Evolutionary conservation across 1,284 basidiomycete species (phyloP).

Genomic region (Microbotryum intermedium): DNA sequence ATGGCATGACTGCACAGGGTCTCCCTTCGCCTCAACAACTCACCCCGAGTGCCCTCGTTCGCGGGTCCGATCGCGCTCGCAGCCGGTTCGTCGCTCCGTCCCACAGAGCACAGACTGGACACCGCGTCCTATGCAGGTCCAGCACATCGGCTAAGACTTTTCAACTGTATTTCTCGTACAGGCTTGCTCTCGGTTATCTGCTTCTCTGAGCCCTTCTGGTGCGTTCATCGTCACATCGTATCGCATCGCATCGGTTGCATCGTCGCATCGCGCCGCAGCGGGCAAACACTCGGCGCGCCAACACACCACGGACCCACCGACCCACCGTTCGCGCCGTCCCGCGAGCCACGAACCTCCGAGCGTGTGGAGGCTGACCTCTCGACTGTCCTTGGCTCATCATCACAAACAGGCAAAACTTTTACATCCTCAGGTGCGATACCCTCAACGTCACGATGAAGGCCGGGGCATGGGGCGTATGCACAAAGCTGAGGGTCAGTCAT

Average conservation of each 20-base stretch:
- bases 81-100: conserved; percentile 2
- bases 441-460: conserved; percentile 25
- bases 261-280: not conserved
- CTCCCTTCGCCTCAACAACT: conserved; percentile 22
- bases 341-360: too few species aligned
- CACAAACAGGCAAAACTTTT: conserved; percentile 28
- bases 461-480: conserved; percentile 29
- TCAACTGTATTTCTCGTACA: not conserved
- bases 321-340: too few species aligned
- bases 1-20: conserved; percentile 7
- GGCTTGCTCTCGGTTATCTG: conserved; percentile 10
- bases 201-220: conserved; percentile 27
- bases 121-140: not conserved
- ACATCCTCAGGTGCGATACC: conserved; percentile 17
- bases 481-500: conserved; percentile 9
- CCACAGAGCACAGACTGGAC: too few species aligned
- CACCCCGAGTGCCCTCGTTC: conserved; percentile 25
- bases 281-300: too few species aligned
- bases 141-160: too few species aligned
- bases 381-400: too few species aligned
- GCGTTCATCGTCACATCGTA: not conserved
- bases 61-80: conserved; percentile 21
- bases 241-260: too few species aligned
- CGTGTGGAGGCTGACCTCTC: too few species aligned
- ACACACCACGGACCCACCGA: too few species aligned